Conservation (phyloP, 139 green algal species). For the Pycnococcus provasolii region DNA sequence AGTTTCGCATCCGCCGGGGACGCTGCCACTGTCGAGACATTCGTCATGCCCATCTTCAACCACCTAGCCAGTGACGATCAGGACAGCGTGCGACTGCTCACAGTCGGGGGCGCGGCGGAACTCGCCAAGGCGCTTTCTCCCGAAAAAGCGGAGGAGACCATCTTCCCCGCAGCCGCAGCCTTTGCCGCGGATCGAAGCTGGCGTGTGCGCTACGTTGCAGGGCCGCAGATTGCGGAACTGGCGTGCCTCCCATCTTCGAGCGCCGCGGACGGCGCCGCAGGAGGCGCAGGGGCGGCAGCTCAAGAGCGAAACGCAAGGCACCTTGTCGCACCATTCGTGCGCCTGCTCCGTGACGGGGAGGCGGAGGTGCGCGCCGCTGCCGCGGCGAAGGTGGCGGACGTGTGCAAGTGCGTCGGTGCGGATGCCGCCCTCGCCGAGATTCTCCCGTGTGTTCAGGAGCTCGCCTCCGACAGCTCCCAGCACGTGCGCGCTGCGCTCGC, state of each 20-base stretch:
- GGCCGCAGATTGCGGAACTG: no score
- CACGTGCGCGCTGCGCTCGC: slow-evolving; percentile 87
- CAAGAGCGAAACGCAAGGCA: no score
- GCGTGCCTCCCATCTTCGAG: no score
- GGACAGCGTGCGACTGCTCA: slow-evolving; percentile 91
- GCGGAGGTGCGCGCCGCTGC: slow-evolving; percentile 70
- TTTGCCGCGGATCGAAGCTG: slow-evolving; percentile 63
- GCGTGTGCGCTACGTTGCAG: neutral
- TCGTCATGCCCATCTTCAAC: slow-evolving; percentile 79
- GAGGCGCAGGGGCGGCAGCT: no score
- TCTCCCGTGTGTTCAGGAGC: slow-evolving; percentile 74
- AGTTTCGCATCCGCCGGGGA: slow-evolving; percentile 51
- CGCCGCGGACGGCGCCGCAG: no score
- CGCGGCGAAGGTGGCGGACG: slow-evolving; percentile 55
- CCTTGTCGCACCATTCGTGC: slow-evolving; percentile 25
- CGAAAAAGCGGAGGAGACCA: slow-evolving; percentile 50
- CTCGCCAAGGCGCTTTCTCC: slow-evolving; percentile 62
- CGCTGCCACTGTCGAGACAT: slow-evolving; percentile 51
- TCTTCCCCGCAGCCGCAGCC: slow-evolving; percentile 79
- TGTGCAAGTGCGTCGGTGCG: slow-evolving; percentile 11
- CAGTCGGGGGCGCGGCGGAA: slow-evolving; percentile 75
- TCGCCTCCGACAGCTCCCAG: slow-evolving; percentile 70
- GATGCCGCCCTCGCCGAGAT: slow-evolving; percentile 35
- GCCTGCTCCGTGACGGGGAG: slow-evolving; percentile 59
- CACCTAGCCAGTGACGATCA: slow-evolving; percentile 86